Evolutionary conservation across 2,329 filamentous ascomycete species (phyloP).

Genomic region (Mycosphaerella sp.): DNA sequence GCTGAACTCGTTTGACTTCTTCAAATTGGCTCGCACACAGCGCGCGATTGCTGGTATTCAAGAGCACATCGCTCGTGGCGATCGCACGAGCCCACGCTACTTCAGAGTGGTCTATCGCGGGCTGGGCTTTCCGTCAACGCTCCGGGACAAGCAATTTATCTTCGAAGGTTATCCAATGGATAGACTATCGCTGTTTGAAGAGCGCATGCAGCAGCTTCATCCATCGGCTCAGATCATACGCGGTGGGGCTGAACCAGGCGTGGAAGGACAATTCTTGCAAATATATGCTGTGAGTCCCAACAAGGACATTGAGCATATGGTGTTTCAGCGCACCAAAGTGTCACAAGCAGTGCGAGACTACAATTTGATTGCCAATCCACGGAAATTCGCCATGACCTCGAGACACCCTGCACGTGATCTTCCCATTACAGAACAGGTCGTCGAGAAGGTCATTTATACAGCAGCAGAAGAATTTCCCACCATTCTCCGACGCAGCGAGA

Average conservation of each 20-base stretch:
- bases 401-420: constrained; percentile 60
- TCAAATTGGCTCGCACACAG: constrained; percentile 82
- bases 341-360: constrained; percentile 81
- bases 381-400: constrained; percentile 69
- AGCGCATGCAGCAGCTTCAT: constrained; percentile 87
- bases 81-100: constrained; percentile 72
- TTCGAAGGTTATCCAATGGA: constrained; percentile 78
- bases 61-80: constrained; percentile 77
- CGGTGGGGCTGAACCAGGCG: constrained; percentile 60
- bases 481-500: constrained; percentile 80
- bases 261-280: constrained; percentile 85
- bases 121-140: constrained; percentile 71
- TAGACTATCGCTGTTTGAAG: constrained; percentile 72
- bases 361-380: constrained; percentile 70
- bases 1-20: constrained; percentile 80
- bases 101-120: constrained; percentile 89
- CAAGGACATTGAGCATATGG: constrained; percentile 72
- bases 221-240: constrained; percentile 76
- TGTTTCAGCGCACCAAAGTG: constrained; percentile 83
- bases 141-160: constrained; percentile 87
- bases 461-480: constrained; percentile 86
- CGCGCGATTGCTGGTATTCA: constrained; percentile 89
- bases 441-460: constrained; percentile 78
- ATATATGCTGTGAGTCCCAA: constrained; percentile 75
- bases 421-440: constrained; percentile 62